A percentile compares a stretch with the other conserved stretches of the same genome.
These are phyloP conservation scores for Litchi chinensis DNA, from an alignment of 345 rosid genomes.

Conservation along the genomic window DNA sequence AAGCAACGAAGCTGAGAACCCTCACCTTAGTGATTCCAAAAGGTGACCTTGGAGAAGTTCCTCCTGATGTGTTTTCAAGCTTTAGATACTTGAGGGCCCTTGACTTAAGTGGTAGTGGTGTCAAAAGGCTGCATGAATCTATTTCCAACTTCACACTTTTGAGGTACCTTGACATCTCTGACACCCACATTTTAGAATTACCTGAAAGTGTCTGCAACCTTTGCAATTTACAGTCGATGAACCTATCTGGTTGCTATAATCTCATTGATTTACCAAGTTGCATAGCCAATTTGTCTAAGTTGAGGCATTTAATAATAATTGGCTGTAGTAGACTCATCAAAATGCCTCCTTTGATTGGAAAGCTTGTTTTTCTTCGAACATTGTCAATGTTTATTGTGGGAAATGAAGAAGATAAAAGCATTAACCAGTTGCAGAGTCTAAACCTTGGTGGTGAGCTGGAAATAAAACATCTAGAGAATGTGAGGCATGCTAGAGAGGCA, in stretches of 20 bases:
- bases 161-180: conserved; percentile 33
- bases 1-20: conserved; percentile 30
- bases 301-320: conserved; percentile 24
- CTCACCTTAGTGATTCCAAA: conserved; percentile 27
- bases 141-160: conserved; percentile 18
- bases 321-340: conserved; percentile 17
- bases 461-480: conserved; percentile 18
- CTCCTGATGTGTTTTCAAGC: conserved; percentile 22
- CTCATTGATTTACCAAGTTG: conserved; percentile 23
- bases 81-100: conserved; percentile 27
- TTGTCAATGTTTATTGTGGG: conserved; percentile 32
- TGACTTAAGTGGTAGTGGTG: conserved; percentile 32
- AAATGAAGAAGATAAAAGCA: conserved; percentile 3
- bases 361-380: conserved; percentile 20
- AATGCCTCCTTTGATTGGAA: conserved; percentile 23
- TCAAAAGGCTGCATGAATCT: conserved; percentile 20
- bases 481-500: conserved; percentile 2
- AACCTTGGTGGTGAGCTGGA: conserved; percentile 25
- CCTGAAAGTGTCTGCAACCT: conserved; percentile 28
- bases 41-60: conserved; percentile 26
- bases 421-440: conserved; percentile 17
- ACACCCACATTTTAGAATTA: conserved; percentile 18
- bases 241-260: conserved; percentile 29
- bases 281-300: not conserved
- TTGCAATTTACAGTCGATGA: conserved; percentile 20